Evolutionary conservation across 108 stramenopile genomes (phyloP), one percentile per base, ranked within the genome.

Genomic region (Skeletonema costatum): DNA sequence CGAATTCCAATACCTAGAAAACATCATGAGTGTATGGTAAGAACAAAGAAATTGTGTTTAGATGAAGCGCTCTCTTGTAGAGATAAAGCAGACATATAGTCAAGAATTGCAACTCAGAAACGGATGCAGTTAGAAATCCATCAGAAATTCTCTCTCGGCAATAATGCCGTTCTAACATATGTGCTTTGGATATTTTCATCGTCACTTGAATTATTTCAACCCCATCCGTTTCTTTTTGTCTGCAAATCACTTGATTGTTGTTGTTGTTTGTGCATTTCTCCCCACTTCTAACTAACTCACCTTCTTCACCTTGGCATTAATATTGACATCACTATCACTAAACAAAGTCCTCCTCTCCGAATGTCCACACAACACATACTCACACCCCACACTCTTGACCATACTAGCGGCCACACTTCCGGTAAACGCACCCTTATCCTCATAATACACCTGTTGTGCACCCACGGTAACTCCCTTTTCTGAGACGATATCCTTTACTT

Each of bases 331-430:
- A 68, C 65, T 66, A 65, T 90, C 89, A 48, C 73, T 77, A 73
- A 92, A 89, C 44, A 88, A 42, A 29, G 82, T 75, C 25, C 91
- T 72, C 30, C 91, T 80, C 74, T 92, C 91, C 25, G 88, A 89
- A 68, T 92, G 91, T 11, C 91, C 91, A 62, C 86, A 85, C 8
- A 92, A 78, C 5, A 89, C 85, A 64, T 89, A 92, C 58, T 75
- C 73, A 65, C 85, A 86, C n/a, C 89, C 89, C 33, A 90, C 80
- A 59, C 73, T 76, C 85, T 86, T 86, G 32, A 89, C 72, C 90
- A 94, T 88, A 64, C 78, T 78, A 1, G 91, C 92, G 32, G 88
- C 67, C 35, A 94, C 80, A 74, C 90, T 90, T 56, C 95, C 95
- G 5, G 95, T 96, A 84, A 80, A 95, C 8, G 95, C 95, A 21